phyloP scores from a whole-genome alignment of 305 asterid species.

The Coffea humblotiana region DNA sequence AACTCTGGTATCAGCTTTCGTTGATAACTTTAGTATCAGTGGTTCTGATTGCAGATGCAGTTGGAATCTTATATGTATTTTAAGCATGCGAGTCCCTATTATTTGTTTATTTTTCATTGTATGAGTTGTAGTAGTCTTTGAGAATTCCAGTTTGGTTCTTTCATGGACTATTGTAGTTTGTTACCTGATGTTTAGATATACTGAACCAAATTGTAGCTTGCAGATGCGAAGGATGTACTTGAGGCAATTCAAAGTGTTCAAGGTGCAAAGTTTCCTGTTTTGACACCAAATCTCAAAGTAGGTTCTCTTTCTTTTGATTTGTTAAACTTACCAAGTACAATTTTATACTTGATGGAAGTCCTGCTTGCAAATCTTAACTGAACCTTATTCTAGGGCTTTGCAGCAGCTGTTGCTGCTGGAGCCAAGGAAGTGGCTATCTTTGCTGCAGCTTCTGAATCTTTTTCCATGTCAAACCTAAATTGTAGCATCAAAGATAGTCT shows the following conservation, averaged over 20 bases:
- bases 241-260: slow-evolving; percentile 58
- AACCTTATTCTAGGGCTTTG: slow-evolving; percentile 62
- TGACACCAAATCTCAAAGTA: slow-evolving; percentile 86
- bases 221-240: slow-evolving; percentile 82
- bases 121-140: not conserved
- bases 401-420: slow-evolving; percentile 80
- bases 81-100: not conserved
- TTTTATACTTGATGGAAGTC: not conserved
- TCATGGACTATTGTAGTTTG: not conserved
- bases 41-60: too few species aligned
- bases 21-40: not conserved
- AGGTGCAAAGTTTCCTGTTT: slow-evolving; percentile 69
- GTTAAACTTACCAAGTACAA: not conserved
- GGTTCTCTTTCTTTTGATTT: slow-evolving; percentile 20
- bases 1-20: not conserved
- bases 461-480: slow-evolving; percentile 74
- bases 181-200: slow-evolving; percentile 22
- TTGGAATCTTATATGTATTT: not conserved
- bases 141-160: not conserved
- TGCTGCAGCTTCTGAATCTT: slow-evolving; percentile 93
- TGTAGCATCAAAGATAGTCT: slow-evolving; percentile 84
- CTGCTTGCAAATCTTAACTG: not conserved
- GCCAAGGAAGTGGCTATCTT: slow-evolving; percentile 92
- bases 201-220: slow-evolving; percentile 54
- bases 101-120: not conserved